Conservation (phyloP, 257 asterid species). For the Solanum clarkiae region DNA sequence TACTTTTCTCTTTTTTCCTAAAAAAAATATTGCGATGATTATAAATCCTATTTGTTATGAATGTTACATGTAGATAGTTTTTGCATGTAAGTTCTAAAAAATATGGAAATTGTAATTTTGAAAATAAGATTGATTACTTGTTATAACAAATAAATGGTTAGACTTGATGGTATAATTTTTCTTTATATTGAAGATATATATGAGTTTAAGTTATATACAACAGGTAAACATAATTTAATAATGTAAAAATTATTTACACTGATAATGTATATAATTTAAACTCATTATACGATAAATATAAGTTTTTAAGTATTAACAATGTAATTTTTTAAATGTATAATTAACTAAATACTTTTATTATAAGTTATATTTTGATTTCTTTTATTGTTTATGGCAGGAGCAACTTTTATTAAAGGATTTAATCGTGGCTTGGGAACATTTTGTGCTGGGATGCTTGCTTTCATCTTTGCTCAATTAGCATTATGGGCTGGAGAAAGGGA, state of each 20-base stretch:
- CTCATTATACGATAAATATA: not conserved
- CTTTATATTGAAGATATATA: not conserved
- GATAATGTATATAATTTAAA: not conserved
- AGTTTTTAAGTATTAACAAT: not conserved
- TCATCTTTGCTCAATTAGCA: constrained; percentile 29
- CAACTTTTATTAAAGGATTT: constrained; percentile 56
- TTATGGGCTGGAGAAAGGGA: constrained; percentile 25
- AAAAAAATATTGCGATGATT: not conserved
- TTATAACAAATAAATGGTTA: not conserved
- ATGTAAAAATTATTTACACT: not conserved
- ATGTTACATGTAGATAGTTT: not conserved
- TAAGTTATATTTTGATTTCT: not conserved
- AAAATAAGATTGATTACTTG: not conserved
- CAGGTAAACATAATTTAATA: not conserved
- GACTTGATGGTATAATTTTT: no score
- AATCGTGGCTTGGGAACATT: constrained; percentile 59
- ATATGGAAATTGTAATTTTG: not conserved
- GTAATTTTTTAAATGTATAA: not conserved
- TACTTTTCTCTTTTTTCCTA: no score
- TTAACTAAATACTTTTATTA: not conserved
- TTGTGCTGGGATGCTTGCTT: constrained; percentile 47
- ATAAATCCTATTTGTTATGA: not conserved
- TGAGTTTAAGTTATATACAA: not conserved
- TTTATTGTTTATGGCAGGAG: constrained; percentile 16
- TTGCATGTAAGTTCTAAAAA: not conserved